A percentile compares a stretch with the other conserved stretches of the same genome.
These are phyloP conservation scores for Paramecium tetraurelia DNA, from an alignment of 73 alveolate species.

Conservation along the genomic window DNA sequence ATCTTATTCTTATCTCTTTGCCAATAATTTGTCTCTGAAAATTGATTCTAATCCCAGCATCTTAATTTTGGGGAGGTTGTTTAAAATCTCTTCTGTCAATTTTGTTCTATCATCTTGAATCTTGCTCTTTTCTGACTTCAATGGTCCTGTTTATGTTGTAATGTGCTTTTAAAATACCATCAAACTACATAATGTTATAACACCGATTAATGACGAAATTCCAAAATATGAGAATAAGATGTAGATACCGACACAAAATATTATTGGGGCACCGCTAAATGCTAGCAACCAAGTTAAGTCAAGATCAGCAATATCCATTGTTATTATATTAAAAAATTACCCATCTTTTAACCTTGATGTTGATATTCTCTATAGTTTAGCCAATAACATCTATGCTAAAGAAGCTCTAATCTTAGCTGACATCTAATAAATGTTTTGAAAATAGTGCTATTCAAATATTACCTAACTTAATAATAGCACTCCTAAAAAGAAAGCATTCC, in stretches of 20 bases:
- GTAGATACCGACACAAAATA: background rate
- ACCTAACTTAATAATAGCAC: background rate
- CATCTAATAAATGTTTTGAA: constrained; percentile 26
- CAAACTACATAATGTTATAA: background rate
- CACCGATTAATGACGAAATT: background rate
- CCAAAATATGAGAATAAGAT: background rate
- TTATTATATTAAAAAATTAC: background rate
- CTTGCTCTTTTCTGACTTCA: background rate
- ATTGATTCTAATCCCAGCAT: background rate
- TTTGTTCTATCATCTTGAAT: constrained; percentile 37
- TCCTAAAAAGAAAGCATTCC: background rate
- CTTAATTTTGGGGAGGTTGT: background rate
- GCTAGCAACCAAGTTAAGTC: constrained; percentile 42
- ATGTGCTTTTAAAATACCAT: background rate
- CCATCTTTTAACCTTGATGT: constrained; percentile 23
- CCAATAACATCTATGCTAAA: background rate
- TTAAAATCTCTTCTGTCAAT: constrained; percentile 4
- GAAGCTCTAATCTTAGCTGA: constrained; percentile 35
- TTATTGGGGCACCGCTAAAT: constrained; percentile 34
- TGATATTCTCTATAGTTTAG: background rate
- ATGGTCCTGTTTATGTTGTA: constrained; percentile 9
- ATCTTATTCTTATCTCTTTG: background rate
- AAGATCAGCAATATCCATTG: constrained; percentile 33
- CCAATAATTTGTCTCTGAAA: background rate
- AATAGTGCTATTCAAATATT: constrained; percentile 27